A percentile compares a stretch with the other conserved stretches of the same genome.
phyloP scores from a whole-genome alignment of 768 basidiomycete species.

The Leccinum boreale region DNA sequence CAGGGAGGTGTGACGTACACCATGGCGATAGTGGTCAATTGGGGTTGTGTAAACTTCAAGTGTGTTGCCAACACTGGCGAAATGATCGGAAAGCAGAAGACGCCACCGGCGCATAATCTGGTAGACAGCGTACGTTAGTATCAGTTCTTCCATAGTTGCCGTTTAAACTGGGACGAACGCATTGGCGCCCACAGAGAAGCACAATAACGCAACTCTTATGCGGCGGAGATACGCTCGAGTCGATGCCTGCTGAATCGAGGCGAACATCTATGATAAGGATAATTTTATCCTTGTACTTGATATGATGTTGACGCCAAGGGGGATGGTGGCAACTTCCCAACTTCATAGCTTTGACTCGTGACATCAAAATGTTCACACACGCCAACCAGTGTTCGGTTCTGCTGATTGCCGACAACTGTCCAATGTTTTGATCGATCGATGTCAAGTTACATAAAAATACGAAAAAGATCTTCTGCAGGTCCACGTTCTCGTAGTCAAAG shows the following conservation, averaged over 20 bases:
- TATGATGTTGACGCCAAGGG: background rate
- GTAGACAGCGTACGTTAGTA: background rate
- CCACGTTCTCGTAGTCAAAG: background rate
- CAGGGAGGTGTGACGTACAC: constrained; percentile 49
- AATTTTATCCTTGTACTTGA: no score
- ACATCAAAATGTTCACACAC: background rate
- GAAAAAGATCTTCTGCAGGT: background rate
- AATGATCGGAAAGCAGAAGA: constrained; percentile 76
- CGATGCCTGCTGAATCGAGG: constrained; percentile 3
- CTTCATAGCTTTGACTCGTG: no score
- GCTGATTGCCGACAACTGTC: background rate
- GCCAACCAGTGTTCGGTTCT: no score
- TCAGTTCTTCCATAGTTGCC: background rate
- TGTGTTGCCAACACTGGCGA: constrained; percentile 58
- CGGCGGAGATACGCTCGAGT: constrained; percentile 17
- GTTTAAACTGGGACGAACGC: constrained; percentile 44
- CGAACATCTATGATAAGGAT: constrained; percentile 9
- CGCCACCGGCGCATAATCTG: constrained; percentile 75
- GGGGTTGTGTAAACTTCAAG: constrained; percentile 68
- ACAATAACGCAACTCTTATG: constrained; percentile 34
- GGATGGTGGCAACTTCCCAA: no score
- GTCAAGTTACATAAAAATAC: background rate
- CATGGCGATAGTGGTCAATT: constrained; percentile 73
- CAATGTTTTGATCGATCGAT: background rate
- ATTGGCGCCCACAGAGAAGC: constrained; percentile 58